These are phyloP conservation scores for Chimonanthus salicifolius DNA, from an alignment of 164 flowering plant species.

Conservation along the genomic window DNA sequence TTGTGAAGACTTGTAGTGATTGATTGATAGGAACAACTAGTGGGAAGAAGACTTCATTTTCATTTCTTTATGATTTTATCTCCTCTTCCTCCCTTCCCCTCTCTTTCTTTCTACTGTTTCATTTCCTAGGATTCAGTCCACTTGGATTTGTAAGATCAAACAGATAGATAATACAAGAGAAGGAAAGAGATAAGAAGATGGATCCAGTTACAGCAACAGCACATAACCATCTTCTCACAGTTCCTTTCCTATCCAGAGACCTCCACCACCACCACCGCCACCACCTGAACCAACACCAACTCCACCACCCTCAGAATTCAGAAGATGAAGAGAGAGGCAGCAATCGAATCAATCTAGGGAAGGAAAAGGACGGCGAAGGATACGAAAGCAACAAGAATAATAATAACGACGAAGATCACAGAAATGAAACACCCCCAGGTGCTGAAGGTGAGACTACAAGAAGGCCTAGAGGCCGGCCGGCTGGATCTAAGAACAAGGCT, in stretches of 20 bases:
- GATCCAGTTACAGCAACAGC: slow-evolving; percentile 57
- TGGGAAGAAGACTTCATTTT: neutral
- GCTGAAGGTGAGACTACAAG: slow-evolving; percentile 49
- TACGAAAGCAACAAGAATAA: slow-evolving; percentile 4
- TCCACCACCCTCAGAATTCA: slow-evolving; percentile 45
- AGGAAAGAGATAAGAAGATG: slow-evolving; percentile 26
- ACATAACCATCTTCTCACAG: slow-evolving; percentile 74
- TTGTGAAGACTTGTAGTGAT: slow-evolving; percentile 20
- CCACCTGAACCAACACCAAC: slow-evolving; percentile 38
- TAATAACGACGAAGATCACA: slow-evolving; percentile 15
- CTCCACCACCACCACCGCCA: slow-evolving; percentile 58
- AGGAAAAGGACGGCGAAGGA: slow-evolving; percentile 34
- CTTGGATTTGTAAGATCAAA: slow-evolving; percentile 4
- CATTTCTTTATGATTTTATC: neutral
- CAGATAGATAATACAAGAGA: neutral
- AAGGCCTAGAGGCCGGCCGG: slow-evolving; percentile 73
- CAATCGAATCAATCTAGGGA: slow-evolving; percentile 21
- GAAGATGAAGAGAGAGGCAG: slow-evolving; percentile 54
- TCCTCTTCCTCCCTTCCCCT: slow-evolving; percentile 1
- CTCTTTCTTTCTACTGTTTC: neutral
- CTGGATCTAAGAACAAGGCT: slow-evolving; percentile 91
- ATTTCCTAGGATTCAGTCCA: slow-evolving; percentile 8
- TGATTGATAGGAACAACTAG: slow-evolving; percentile 15
- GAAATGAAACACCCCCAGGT: slow-evolving; percentile 20
- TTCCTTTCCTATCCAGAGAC: slow-evolving; percentile 68